Base-by-base conservation (phyloP, 768 basidiomycete species). In the Russula griseocarnosa region DNA sequence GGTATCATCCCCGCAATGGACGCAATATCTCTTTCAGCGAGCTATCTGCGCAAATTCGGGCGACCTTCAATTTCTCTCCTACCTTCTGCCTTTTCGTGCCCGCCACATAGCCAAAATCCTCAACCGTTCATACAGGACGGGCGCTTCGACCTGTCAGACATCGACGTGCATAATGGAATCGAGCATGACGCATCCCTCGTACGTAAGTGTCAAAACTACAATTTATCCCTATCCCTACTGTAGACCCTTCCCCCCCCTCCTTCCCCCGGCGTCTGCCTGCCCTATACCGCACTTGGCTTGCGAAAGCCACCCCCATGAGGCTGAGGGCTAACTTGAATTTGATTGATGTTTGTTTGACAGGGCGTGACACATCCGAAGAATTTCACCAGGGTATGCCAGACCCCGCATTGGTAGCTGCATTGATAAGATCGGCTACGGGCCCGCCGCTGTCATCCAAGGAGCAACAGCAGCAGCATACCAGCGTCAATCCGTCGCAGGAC, bases 161-260 rank as follows among this genome's bases (percentile, higher is more conserved):
- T 92, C 47, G 82, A 83, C 70, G 70, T 87, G 14, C 90, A 92
- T 72, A 90, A 90, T 64, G 84, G 86, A 7, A 89, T 89, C 60
- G 87, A 88, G 66, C 86, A 88, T 67, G 86, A 88, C 69, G 86
- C 76, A 0, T 86, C 85, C 0, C 75, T 88, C 24, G 77, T 79
- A 18, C 79, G 86, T 86, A 72, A 52, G 83, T 79, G 3, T 30
- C 28, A 16, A 24, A n/a, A 9, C 7, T 0, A 40, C 26, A 9
- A 13, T n/a, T n/a, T n/a, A n/a, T n/a, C n/a, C n/a, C n/a, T n/a
- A n/a, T n/a, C n/a, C n/a, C n/a, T n/a, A n/a, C n/a, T n/a, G n/a
- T n/a, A n/a, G n/a, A n/a, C n/a, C n/a, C n/a, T n/a, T n/a, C n/a
- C n/a, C n/a, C n/a, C n/a, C n/a, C n/a, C n/a, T n/a, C n/a, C n/a